phyloP scores from a whole-genome alignment of 2,329 filamentous ascomycete species.

The Exophiala phaeomuriformis region DNA sequence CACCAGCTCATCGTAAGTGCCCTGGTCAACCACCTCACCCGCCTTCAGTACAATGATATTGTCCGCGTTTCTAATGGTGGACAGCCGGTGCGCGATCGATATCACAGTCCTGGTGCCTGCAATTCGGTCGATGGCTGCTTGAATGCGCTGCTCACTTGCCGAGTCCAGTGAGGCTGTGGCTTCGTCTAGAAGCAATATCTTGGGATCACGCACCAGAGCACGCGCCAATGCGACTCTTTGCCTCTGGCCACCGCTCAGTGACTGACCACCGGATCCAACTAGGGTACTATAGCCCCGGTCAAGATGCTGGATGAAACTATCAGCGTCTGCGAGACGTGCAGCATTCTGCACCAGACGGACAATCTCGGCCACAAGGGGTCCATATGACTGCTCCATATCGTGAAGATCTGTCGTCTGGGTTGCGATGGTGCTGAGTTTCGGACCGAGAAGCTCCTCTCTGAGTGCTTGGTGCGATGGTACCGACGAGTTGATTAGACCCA shows the following conservation, averaged over 20 bases:
- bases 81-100: constrained; percentile 28
- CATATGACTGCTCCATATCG: constrained; percentile 25
- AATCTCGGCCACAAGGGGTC: constrained; percentile 42
- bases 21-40: constrained; percentile 33
- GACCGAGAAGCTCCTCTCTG: constrained; percentile 23
- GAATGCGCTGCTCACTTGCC: constrained; percentile 32
- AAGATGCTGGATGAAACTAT: constrained; percentile 48
- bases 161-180: constrained; percentile 36
- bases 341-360: constrained; percentile 39
- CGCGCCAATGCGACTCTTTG: constrained; percentile 85
- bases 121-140: constrained; percentile 30
- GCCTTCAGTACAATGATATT: constrained; percentile 35
- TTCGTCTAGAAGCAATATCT: constrained; percentile 53
- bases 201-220: constrained; percentile 76
- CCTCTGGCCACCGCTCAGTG: constrained; percentile 80
- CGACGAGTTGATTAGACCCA: constrained; percentile 40
- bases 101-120: constrained; percentile 28
- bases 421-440: constrained; percentile 4
- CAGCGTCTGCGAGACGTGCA: constrained; percentile 53
- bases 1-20: constrained; percentile 32
- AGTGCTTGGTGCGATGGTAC: constrained; percentile 27
- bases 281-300: constrained; percentile 45
- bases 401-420: not conserved
- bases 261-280: constrained; percentile 63
- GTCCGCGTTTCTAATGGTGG: constrained; percentile 34